These are phyloP conservation scores for Scheffersomyces insectosa DNA, from an alignment of 1,139 yeast genomes.

Conservation along the genomic window DNA sequence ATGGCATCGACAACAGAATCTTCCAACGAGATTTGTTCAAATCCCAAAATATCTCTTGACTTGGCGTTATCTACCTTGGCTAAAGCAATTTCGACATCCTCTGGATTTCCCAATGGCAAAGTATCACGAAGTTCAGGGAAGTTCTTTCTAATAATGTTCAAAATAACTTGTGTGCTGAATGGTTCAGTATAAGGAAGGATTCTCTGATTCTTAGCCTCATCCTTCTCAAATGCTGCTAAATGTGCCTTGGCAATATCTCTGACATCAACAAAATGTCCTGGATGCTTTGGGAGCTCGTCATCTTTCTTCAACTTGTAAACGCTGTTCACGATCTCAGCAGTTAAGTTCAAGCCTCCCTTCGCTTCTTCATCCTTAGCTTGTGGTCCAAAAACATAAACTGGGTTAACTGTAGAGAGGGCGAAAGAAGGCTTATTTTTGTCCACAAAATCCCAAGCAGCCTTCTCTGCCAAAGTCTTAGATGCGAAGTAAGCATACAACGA, in stretches of 20 bases:
- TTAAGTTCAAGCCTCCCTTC: constrained; percentile 28
- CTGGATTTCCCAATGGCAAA: constrained; percentile 31
- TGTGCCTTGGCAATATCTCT: constrained; percentile 17
- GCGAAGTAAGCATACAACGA: constrained; percentile 38
- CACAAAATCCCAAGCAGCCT: constrained; percentile 35
- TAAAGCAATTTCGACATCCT: constrained; percentile 17
- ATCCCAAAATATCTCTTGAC: constrained; percentile 35
- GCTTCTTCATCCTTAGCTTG: constrained; percentile 29
- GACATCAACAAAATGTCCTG: constrained; percentile 15
- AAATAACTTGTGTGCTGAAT: constrained; percentile 18
- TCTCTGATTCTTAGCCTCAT: constrained; percentile 10
- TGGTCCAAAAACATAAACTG: constrained; percentile 43
- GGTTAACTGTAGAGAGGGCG: constrained; percentile 26
- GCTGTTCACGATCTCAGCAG: constrained; percentile 32
- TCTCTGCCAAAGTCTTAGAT: constrained; percentile 32
- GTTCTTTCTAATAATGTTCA: constrained; percentile 18
- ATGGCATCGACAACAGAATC: constrained; percentile 43
- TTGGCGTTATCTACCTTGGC: constrained; percentile 17
- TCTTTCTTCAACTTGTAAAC: constrained; percentile 18
- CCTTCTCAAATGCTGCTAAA: constrained; percentile 11
- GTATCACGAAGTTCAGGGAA: constrained; percentile 26
- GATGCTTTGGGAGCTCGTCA: constrained; percentile 11
- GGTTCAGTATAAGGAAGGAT: constrained; percentile 15
- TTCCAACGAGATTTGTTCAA: constrained; percentile 36
- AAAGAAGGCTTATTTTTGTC: constrained; percentile 18